Evolutionary conservation across 139 green algal species (phyloP), one percentile per base, ranked within the genome.

Genomic region (Diplosphaera chodatii): DNA sequence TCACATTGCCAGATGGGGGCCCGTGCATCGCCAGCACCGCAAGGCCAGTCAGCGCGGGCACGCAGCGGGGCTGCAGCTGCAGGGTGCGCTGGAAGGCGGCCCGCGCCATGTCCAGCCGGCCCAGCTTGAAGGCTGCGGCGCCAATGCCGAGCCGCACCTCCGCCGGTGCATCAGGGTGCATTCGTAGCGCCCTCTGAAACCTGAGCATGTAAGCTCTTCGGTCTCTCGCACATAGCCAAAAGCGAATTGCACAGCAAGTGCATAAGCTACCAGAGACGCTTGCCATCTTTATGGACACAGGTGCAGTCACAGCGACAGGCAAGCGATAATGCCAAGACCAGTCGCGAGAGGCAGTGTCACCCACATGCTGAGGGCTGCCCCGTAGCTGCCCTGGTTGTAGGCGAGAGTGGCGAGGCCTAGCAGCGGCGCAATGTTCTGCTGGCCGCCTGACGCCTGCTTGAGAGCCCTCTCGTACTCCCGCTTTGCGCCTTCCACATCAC

Each of bases 71-170:
- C 30, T 92, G 74, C 55, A 97, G 80, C 67, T 88, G 71, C 78
- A 97, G 74, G 64, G 87, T 85, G 10, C 92, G 80, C 64, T 80
- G 48, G 73, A 85, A 94, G 1, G 89, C 89, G 16, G 77, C 70
- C 6, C 64, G 64, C 20, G 88, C 88, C 34, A 78, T 86, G 33
- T 66, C 72, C 18, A 84, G 68, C 34, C 89, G 77, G 31, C 90
- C 87, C 55, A 94, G 71, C 31, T 74, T 72, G 56, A 91, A 88
- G 63, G 81, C 77, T 77, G 88, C 95, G 0, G 83, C 84, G 1
- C 80, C 92, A 20, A 97, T 88, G 77, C 92, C 92, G 69, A 96
- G 80, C 18, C 92, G 86, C 33, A 97, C 87, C 66, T 94, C 86
- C 0, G 91, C 69, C 0, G 92, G 92, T 63, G 78, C 86, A 4